Evolutionary conservation across 371 early-diverging fungal genomes (phyloP).

Genomic region (Syncephalastrum monosporum): DNA sequence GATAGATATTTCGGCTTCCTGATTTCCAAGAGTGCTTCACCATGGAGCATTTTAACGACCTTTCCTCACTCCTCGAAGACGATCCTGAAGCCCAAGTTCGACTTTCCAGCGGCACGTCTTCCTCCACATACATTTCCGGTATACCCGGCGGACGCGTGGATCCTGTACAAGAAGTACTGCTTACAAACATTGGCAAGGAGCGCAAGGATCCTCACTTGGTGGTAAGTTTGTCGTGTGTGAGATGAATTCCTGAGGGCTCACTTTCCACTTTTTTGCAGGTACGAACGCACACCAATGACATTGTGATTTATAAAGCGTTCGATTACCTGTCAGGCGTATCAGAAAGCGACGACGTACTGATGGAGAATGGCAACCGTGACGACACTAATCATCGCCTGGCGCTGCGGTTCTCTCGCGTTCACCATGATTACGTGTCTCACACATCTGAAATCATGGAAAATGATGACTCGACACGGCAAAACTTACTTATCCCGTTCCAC

Average conservation of each 20-base stretch:
- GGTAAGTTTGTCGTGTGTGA: conserved; percentile 33
- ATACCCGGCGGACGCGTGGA: conserved; percentile 14
- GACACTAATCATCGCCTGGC: conserved; percentile 55
- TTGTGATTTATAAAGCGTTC: conserved; percentile 73
- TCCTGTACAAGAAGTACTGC: conserved; percentile 67
- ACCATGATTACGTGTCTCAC: conserved; percentile 68
- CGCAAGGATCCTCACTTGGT: conserved; percentile 68
- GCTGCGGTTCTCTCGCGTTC: conserved; percentile 69
- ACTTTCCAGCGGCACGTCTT: too few relatives aligned
- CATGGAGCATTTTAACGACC: conserved; percentile 64
- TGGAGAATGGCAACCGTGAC: conserved; percentile 12
- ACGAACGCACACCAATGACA: conserved; percentile 67
- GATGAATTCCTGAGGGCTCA: not conserved
- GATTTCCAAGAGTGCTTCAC: conserved; percentile 67
- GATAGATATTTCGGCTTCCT: conserved; percentile 67
- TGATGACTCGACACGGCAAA: conserved; percentile 14
- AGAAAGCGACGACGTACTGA: conserved; percentile 12
- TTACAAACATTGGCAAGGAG: conserved; percentile 65
- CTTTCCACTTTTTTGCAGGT: conserved; percentile 38
- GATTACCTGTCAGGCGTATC: conserved; percentile 40
- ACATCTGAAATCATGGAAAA: conserved; percentile 24
- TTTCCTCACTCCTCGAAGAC: conserved; percentile 64
- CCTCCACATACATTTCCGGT: conserved; percentile 6
- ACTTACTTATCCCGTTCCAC: conserved; percentile 56
- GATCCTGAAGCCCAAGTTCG: conserved; percentile 5